Evolutionary conservation across 2,329 filamentous ascomycete genomes (phyloP).

Genomic region (Exophiala calicioides): DNA sequence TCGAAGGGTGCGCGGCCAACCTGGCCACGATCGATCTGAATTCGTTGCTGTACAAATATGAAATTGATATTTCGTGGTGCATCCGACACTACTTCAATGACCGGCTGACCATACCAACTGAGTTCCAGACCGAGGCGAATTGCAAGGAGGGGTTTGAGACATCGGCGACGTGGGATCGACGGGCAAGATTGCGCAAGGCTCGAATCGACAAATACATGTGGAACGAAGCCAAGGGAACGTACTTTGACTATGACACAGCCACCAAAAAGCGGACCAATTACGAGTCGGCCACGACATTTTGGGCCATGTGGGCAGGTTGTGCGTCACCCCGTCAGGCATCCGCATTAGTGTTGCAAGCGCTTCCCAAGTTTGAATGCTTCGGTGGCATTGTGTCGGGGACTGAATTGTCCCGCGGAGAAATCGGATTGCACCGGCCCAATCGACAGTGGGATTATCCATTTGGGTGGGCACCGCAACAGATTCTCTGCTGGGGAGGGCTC

Average conservation of each 20-base stretch:
- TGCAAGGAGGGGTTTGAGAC: constrained; percentile 72
- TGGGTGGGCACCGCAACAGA: constrained; percentile 98
- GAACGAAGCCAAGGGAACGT: constrained; percentile 91
- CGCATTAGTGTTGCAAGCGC: constrained; percentile 73
- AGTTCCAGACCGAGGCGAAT: constrained; percentile 71
- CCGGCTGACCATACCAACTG: constrained; percentile 74
- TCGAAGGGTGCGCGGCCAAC: constrained; percentile 84
- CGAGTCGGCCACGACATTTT: constrained; percentile 91
- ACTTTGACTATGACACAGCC: constrained; percentile 92
- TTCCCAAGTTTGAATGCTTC: constrained; percentile 84
- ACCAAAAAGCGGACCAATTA: constrained; percentile 79
- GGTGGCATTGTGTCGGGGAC: constrained; percentile 89
- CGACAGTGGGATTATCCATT: constrained; percentile 98
- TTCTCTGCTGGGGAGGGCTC: constrained; percentile 92
- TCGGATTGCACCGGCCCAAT: constrained; percentile 82
- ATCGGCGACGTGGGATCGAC: constrained; percentile 86
- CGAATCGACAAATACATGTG: constrained; percentile 92
- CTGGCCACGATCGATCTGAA: constrained; percentile 94
- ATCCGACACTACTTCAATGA: constrained; percentile 86
- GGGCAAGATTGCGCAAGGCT: constrained; percentile 78
- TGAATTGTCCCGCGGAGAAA: constrained; percentile 77
- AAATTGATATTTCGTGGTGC: constrained; percentile 83
- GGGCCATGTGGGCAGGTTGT: constrained; percentile 94
- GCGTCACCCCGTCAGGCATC: constrained; percentile 84
- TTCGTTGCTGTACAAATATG: constrained; percentile 94